Base-by-base conservation (phyloP, 371 early-diverging fungal genomes). In the Aphelidium insulamus region DNA sequence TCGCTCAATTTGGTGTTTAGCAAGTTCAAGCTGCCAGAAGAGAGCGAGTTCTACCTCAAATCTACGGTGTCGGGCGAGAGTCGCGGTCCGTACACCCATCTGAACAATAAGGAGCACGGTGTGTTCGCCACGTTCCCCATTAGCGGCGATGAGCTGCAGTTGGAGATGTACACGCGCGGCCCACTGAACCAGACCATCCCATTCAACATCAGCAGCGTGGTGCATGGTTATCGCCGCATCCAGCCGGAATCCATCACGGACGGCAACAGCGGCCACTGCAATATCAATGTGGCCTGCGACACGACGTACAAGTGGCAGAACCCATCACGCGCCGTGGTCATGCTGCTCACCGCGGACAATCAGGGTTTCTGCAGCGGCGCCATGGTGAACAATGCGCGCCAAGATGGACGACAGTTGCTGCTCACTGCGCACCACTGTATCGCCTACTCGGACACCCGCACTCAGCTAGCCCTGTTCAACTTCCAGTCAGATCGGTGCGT, bases 361-460 rank as follows among this genome's bases (percentile, higher is more conserved):
- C 56, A 59, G 36, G 49, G 51, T 31, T 62, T 59, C 30, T 62
- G 62, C 33, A 46, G 55, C 8, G 62, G 62, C 5, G 55, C 59
- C 4, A 26, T 62, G 35, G 23, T 62, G 22, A 62, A 62, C 36
- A 62, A 62, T 40, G 47, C 34, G 1, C 45, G 41, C 1, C 47
- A 57, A 14, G 56, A 62, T 35, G 62, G 62, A 20, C 48, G 51
- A 12, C 62, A 61, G 32, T 38, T 59, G 4, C 44, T 60, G 31
- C 33, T 62, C 28, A 62, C 62, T 0, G 62, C 62, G 0, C 39
- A 54, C 32, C 62, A 62, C 28, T 62, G 62, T 26, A 26, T 48
- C 6, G 49, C 48, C 0, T 51, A 39, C 21, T 7, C 37, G 9
- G 48, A 58, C 27, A 46, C 50, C 2, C 39, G 34, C 6, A 44